Evolutionary conservation across 176 grass and related monocot species (phyloP), one percentile per base, ranked within the genome.

Genomic region (Triticum turgidum): DNA sequence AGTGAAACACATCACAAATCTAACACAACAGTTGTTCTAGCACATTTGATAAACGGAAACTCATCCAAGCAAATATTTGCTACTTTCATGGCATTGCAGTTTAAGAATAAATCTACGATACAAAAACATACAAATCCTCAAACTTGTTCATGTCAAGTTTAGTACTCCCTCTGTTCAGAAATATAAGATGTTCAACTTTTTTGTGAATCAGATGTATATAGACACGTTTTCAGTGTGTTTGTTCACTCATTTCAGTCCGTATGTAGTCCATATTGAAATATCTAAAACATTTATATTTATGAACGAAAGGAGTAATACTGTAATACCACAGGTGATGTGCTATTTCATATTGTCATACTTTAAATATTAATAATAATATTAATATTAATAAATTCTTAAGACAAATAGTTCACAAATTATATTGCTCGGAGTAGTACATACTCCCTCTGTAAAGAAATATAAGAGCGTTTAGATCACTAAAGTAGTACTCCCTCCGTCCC

Each of bases 1-100:
- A 89, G 65, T 51, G 74, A 32, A 58, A 52, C 14, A 45, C 9
- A 80, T 12, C 30, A 68, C 1, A 79, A 84, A 77, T 62, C 34
- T 75, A 59, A 76, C 7, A 47, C 21, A 59, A 65, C 33, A 59
- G 32, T 18, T 81, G 21, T 66, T 38, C 78, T 89, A 66, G 17
- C 38, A 33, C 21, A 45, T 71, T 75, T 12, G 18, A 86, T 74
- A 42, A 83, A 75, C 38, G 5, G 11, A 82, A 77, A n/a, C 14
- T 38, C 18, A 41, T 32, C 42, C 66, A 33, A 73, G 18, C n/a
- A 45, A 76, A 56, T 66, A 65, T 61, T 30, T 27, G 15, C 41
- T 29, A 1, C 25, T 78, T 79, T 11, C 80, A 84, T 47, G 38
- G 5, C 27, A 39, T 67, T 54, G 45, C 69, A 78, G 11, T 82